These are phyloP conservation scores for Moesziomyces sp. DNA, from an alignment of 1,284 basidiomycete genomes.

Conservation along the genomic window DNA sequence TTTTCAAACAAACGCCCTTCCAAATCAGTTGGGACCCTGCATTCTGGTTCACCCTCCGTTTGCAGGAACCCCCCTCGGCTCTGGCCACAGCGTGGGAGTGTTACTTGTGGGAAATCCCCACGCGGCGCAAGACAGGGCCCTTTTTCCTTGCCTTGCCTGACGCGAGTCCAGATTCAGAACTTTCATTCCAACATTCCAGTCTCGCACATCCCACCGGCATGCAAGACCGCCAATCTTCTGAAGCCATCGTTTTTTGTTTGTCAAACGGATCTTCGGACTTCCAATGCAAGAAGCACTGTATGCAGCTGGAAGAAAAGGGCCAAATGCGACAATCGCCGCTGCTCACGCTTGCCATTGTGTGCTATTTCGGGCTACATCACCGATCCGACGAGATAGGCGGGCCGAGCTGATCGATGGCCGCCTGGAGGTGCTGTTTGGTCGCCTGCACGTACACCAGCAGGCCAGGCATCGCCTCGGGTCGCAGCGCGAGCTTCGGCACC, in stretches of 20 bases:
- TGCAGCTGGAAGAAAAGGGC: no score
- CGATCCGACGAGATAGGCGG: neutral
- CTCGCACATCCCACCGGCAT: no score
- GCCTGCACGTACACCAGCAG: conserved; percentile 53
- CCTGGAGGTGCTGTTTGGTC: conserved; percentile 47
- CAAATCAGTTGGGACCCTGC: neutral
- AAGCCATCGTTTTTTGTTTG: no score
- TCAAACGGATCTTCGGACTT: no score
- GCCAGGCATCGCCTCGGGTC: conserved; percentile 53
- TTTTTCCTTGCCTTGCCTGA: no score
- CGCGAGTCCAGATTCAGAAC: no score
- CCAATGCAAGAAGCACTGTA: no score
- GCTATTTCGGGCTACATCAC: neutral
- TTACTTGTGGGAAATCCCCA: neutral
- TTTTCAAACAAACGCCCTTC: neutral
- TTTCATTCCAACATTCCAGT: no score
- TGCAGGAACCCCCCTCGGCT: neutral
- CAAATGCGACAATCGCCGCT: no score
- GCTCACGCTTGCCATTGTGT: no score
- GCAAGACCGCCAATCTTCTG: no score
- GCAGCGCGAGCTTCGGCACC: conserved; percentile 44
- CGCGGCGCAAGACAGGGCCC: no score
- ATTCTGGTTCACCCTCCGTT: neutral
- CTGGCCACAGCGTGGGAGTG: neutral
- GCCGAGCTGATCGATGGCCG: conserved; percentile 32